Evolutionary conservation across 345 rosid species (phyloP), one percentile per base, ranked within the genome.

Genomic region (Salix caprea): DNA sequence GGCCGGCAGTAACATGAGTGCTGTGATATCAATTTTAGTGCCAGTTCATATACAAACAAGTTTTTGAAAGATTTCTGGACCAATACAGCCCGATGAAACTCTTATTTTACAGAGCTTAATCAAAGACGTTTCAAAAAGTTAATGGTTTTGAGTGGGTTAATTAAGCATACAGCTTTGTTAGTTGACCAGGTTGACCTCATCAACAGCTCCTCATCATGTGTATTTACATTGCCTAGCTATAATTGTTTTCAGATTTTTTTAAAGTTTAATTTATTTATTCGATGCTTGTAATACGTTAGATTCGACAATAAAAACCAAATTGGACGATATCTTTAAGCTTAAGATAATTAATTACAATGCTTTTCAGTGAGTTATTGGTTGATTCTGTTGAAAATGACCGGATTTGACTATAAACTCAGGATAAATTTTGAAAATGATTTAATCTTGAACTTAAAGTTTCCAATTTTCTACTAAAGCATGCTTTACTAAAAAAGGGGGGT

Each of bases 1-100:
- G 71, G 71, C 74, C 77, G 88, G 82, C 87, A 84, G 61, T 83
- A 70, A 83, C 82, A 56, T 16, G 62, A 84, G 74, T 83, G 77
- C 80, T 81, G 85, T 71, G 70, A 37, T 60, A 6, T 18, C 60
- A 37, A 40, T 42, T 67, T 13, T 72, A 46, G 19, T 81, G 82
- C 83, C 84, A 79, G 82, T 67, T 80, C 84, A 80, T 14, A 2
- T 56, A 28, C 24, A 2, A 40, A 0, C 40, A 11, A 39, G 36
- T 26, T 24, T 44, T 32, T 70, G 62, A 28, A 50, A 58, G 26
- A 34, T 61, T 24, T 70, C 34, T 56, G 71, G n/a, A 40, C 21
- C 2, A 18, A 28, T n/a, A 9, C 16, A 4, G 2, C 21, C 14
- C 6, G 50, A 44, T 44, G 50, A 12, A 48, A 48, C 5, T 48